Conservation (phyloP, 164 flowering plant species). For the Protea cynaroides region DNA sequence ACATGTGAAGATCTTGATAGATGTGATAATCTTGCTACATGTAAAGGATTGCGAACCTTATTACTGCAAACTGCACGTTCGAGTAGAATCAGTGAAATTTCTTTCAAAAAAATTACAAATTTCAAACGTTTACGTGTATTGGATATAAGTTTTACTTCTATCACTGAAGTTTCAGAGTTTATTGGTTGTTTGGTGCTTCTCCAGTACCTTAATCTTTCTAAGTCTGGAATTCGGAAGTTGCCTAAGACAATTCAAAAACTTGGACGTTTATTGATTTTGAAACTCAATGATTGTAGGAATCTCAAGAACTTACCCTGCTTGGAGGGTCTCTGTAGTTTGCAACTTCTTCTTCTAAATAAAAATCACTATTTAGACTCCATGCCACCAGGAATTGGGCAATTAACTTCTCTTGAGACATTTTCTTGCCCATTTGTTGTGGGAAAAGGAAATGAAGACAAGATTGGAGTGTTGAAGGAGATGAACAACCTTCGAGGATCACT, state of each 20-base stretch:
- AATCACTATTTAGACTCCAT: not conserved
- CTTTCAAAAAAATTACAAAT: not conserved
- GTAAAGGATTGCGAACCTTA: not conserved
- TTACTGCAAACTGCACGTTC: not conserved
- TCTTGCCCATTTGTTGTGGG: not conserved
- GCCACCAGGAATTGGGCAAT: not conserved
- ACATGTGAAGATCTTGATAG: no score
- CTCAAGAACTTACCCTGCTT: conserved; percentile 4
- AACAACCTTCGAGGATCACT: conserved; percentile 5
- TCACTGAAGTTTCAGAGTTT: not conserved
- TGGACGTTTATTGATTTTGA: not conserved
- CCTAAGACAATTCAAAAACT: conserved; percentile 5
- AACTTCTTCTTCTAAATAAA: not conserved
- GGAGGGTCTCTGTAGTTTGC: not conserved
- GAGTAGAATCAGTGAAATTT: not conserved
- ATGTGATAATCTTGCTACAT: not conserved
- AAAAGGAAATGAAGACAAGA: not conserved
- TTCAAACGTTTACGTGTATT: not conserved
- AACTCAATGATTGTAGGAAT: not conserved
- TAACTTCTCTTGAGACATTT: not conserved
- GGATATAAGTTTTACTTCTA: not conserved
- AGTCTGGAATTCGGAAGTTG: not conserved
- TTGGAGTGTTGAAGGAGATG: conserved; percentile 7
- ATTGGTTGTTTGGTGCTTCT: conserved; percentile 8
- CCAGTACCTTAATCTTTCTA: conserved; percentile 3